These are phyloP conservation scores for Pestalotiopsis sp. DNA, from an alignment of 2,329 filamentous ascomycete species.

Conservation along the genomic window DNA sequence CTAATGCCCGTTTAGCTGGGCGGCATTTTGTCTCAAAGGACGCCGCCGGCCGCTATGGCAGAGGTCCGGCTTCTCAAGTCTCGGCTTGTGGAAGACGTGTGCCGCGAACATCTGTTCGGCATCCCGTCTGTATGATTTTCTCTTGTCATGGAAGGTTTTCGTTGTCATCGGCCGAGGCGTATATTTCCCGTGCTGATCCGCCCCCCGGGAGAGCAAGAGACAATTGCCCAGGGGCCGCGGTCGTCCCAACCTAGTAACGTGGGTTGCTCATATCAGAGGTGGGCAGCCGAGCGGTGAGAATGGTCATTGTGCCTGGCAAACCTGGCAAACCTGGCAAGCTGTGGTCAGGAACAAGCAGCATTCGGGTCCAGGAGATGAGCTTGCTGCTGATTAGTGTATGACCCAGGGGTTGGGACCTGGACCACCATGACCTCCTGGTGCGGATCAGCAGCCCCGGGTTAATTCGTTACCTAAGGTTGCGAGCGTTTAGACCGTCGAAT, in stretches of 20 bases:
- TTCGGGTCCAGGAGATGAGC: background rate
- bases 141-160: background rate
- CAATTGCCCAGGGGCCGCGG: background rate
- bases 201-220: background rate
- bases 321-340: background rate
- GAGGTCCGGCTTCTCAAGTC: background rate
- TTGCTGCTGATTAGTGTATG: background rate
- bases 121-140: background rate
- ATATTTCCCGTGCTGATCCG: background rate
- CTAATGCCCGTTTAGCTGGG: conserved; percentile 11
- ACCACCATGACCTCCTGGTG: background rate
- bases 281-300: background rate
- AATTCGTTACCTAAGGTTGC: background rate
- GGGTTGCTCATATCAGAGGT: background rate
- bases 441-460: background rate
- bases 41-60: conserved; percentile 1
- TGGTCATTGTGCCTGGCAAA: background rate
- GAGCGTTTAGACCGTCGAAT: background rate
- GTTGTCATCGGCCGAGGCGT: background rate
- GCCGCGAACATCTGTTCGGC: background rate
- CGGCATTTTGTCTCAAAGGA: conserved; percentile 9
- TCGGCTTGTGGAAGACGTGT: background rate
- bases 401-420: background rate
- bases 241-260: background rate
- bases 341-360: background rate